Evolutionary conservation across 2,329 filamentous ascomycete species (phyloP).

Genomic region (Trichophyton schoenleinii): DNA sequence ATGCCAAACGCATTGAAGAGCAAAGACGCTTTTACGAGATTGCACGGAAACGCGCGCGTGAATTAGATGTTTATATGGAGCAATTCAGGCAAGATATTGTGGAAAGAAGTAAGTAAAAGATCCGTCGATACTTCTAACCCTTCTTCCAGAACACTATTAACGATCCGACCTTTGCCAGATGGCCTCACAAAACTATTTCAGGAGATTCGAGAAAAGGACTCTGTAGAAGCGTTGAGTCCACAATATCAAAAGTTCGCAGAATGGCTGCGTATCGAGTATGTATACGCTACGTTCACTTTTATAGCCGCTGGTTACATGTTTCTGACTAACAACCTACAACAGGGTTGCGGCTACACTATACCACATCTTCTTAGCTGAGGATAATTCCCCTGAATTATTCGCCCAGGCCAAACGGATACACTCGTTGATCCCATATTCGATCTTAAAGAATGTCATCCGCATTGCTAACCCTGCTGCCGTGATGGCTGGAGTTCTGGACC

Average conservation of each 20-base stretch:
- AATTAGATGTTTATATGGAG: constrained; percentile 97
- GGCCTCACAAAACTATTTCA: constrained; percentile 85
- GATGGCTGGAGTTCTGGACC: constrained; percentile 87
- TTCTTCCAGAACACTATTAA: neutral
- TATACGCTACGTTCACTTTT: constrained; percentile 3
- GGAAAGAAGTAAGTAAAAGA: constrained; percentile 50
- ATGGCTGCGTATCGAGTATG: constrained; percentile 81
- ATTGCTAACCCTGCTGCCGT: constrained; percentile 93
- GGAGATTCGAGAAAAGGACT: constrained; percentile 83
- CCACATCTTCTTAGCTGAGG: constrained; percentile 91
- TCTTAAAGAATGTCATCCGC: constrained; percentile 93
- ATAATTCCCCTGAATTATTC: constrained; percentile 94
- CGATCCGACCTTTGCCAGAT: constrained; percentile 35
- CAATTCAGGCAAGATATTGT: constrained; percentile 56
- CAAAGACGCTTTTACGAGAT: constrained; percentile 94
- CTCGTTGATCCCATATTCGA: constrained; percentile 80
- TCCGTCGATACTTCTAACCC: neutral
- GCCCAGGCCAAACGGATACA: constrained; percentile 90
- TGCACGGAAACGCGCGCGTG: constrained; percentile 74
- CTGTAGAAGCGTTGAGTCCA: constrained; percentile 74
- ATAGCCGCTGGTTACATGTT: neutral
- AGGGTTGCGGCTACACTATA: constrained; percentile 87
- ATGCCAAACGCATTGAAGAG: constrained; percentile 79
- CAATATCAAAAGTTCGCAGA: constrained; percentile 98
- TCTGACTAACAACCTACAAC: neutral